Percentiles rank a stretch among this genome's conserved stretches.
phyloP scores from a whole-genome alignment of 1,284 basidiomycete species.

The Meripilus lineatus region DNA sequence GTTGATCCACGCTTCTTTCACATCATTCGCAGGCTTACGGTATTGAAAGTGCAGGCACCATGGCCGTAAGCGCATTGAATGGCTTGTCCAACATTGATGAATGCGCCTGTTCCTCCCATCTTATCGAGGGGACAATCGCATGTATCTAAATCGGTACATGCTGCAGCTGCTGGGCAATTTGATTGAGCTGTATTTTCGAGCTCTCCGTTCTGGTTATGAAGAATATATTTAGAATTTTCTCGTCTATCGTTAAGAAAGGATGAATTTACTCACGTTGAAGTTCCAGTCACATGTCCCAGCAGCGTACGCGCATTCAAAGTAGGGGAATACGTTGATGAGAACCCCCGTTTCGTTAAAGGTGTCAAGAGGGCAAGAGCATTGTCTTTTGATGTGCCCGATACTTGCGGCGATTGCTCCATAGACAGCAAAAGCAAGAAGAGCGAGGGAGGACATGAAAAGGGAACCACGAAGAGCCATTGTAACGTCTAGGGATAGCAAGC shows the following conservation, averaged over 20 bases:
- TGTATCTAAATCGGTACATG: neutral
- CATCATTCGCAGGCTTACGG: neutral
- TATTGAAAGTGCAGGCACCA: constrained; percentile 7
- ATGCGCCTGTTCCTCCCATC: neutral
- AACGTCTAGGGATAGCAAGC: neutral
- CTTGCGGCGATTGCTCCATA: neutral
- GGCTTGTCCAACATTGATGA: neutral
- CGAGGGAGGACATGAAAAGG: neutral
- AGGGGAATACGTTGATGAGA: constrained; percentile 6
- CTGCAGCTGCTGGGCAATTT: constrained; percentile 3
- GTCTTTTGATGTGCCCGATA: neutral
- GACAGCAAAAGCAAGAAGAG: neutral
- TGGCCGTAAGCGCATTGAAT: constrained; percentile 8
- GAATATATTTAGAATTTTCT: neutral
- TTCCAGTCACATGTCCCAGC: constrained; percentile 7
- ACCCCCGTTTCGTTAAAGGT: constrained; percentile 5
- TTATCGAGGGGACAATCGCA: constrained; percentile 5
- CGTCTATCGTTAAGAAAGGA: neutral
- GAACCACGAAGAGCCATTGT: neutral
- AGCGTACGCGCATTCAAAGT: constrained; percentile 5
- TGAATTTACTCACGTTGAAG: constrained; percentile 1
- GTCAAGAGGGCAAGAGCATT: constrained; percentile 4
- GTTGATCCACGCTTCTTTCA: neutral
- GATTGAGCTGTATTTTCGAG: constrained; percentile 5
- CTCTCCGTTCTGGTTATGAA: constrained; percentile 1